Conservation (phyloP, 352 stramenopile species). For the Phytophthora capsici region DNA sequence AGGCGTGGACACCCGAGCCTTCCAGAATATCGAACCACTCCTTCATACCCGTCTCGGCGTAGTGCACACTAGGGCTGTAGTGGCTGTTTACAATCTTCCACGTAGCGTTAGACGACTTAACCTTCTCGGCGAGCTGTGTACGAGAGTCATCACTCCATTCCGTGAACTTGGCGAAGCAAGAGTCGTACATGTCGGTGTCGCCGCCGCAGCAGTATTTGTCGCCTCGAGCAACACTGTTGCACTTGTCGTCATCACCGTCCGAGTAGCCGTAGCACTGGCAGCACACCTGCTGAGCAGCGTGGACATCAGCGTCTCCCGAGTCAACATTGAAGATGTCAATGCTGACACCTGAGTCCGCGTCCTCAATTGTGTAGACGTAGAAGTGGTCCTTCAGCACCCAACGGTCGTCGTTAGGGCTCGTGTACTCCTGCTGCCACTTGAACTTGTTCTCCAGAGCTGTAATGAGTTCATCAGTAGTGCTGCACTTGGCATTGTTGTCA, state of each 20-base stretch:
- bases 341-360: conserved; percentile 46
- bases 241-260: conserved; percentile 46
- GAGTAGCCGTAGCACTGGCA: conserved; percentile 76
- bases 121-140: conserved; percentile 45
- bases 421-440: conserved; percentile 57
- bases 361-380: conserved; percentile 57
- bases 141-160: conserved; percentile 74
- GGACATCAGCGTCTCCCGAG: conserved; percentile 61
- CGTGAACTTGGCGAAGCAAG: conserved; percentile 64
- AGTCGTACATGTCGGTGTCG: conserved; percentile 55
- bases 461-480: conserved; percentile 34
- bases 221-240: conserved; percentile 51
- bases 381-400: conserved; percentile 70
- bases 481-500: conserved; percentile 41
- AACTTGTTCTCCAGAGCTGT: conserved; percentile 54
- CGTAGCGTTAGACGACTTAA: conserved; percentile 56
- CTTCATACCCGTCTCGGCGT: conserved; percentile 41
- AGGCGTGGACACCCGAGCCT: conserved; percentile 44
- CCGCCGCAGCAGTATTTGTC: conserved; percentile 63
- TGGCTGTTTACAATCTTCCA: conserved; percentile 80
- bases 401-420: conserved; percentile 61
- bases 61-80: conserved; percentile 68
- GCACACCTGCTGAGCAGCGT: conserved; percentile 59
- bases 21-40: conserved; percentile 61
- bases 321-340: conserved; percentile 78